Conservation (phyloP, 148 eudicot species). For the Pouteria glomerata region DNA sequence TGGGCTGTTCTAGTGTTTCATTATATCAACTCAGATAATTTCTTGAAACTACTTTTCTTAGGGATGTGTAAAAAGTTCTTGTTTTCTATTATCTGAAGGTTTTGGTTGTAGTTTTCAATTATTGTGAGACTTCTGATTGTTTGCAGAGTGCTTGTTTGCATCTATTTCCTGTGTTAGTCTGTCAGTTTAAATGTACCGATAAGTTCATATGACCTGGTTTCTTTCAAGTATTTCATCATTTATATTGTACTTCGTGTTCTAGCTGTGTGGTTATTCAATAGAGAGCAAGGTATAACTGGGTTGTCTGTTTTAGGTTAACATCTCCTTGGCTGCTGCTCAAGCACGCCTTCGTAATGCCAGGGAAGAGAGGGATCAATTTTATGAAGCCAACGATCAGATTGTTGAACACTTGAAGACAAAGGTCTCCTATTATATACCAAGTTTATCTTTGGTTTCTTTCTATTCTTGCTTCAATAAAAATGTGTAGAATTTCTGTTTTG, state of each 20-base stretch:
- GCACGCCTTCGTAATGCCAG: constrained; percentile 53
- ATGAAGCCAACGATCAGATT: constrained; percentile 66
- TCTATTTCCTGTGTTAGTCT: neutral
- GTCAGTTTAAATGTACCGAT: neutral
- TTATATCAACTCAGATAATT: too few species aligned
- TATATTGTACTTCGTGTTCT: neutral
- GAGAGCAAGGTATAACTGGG: constrained; percentile 51
- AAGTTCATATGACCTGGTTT: neutral
- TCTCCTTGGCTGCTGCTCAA: constrained; percentile 52
- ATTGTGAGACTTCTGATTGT: too few species aligned
- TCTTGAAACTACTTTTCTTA: too few species aligned
- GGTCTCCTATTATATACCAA: constrained; percentile 30
- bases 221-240: constrained; percentile 2
- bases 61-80: too few species aligned
- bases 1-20: too few species aligned
- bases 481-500: neutral
- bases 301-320: constrained; percentile 54
- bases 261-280: constrained; percentile 4
- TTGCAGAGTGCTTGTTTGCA: neutral
- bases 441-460: neutral
- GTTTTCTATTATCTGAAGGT: too few species aligned
- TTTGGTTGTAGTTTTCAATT: too few species aligned
- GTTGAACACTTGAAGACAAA: constrained; percentile 76
- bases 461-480: neutral
- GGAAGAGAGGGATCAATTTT: constrained; percentile 70